Conservation (phyloP, 352 stramenopile genomes). For the Pythium grandisporangium region DNA sequence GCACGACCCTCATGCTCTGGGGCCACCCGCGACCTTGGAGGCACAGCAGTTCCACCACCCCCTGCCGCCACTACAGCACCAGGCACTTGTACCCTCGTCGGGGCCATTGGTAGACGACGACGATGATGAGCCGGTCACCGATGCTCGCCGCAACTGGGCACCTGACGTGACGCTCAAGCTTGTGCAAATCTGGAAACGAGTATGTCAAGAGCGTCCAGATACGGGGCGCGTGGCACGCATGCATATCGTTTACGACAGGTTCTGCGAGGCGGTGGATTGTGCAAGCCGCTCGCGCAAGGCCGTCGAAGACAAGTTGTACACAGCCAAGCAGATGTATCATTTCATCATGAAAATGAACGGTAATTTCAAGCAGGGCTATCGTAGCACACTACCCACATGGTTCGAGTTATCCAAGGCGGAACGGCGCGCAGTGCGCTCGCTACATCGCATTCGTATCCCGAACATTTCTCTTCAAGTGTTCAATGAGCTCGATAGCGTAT, state of each 20-base stretch:
- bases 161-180: slow-evolving; percentile 40
- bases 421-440: slow-evolving; percentile 30
- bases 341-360: slow-evolving; percentile 56
- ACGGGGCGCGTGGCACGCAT: slow-evolving; percentile 27
- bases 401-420: slow-evolving; percentile 52
- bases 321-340: slow-evolving; percentile 65
- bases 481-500: slow-evolving; percentile 37
- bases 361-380: slow-evolving; percentile 16
- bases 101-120: slow-evolving; percentile 1
- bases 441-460: slow-evolving; percentile 43
- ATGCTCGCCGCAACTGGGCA: slow-evolving; percentile 46
- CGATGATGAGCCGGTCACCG: slow-evolving; percentile 28
- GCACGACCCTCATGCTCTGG: too few relatives aligned
- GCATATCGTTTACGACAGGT: slow-evolving; percentile 43
- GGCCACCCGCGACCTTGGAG: too few relatives aligned
- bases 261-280: slow-evolving; percentile 29
- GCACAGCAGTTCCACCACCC: too few relatives aligned
- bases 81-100: slow-evolving; percentile 2
- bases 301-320: slow-evolving; percentile 60
- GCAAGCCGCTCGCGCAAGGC: slow-evolving; percentile 40
- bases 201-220: slow-evolving; percentile 23
- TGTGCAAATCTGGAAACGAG: slow-evolving; percentile 39
- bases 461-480: slow-evolving; percentile 54
- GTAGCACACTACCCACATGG: slow-evolving; percentile 27
- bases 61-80: slow-evolving; percentile 2